Percentiles rank a stretch among this genome's conserved stretches.
phyloP scores from a whole-genome alignment of 805 yeast species.

The Lachancea dasiensis region DNA sequence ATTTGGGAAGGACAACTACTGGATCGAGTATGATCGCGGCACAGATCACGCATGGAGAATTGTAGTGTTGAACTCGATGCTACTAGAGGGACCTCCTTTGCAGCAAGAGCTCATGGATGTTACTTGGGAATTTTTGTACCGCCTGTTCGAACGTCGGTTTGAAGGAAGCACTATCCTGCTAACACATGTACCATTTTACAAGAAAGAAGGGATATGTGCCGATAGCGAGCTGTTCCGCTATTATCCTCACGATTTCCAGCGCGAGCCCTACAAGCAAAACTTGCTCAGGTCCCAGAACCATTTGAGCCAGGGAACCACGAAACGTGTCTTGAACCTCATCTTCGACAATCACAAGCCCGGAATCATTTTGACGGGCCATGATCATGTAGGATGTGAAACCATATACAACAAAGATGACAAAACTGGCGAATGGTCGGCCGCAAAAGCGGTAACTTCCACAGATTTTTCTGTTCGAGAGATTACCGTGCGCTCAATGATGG shows the following conservation, averaged over 20 bases:
- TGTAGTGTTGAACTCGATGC: constrained; percentile 78
- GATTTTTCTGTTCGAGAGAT: constrained; percentile 53
- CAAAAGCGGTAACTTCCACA: constrained; percentile 34
- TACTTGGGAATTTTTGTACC: constrained; percentile 69
- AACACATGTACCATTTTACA: constrained; percentile 87
- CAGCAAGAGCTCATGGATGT: constrained; percentile 62
- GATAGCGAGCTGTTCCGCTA: constrained; percentile 77
- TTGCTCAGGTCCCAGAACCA: constrained; percentile 81
- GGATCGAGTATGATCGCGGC: constrained; percentile 60
- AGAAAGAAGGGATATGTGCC: constrained; percentile 71
- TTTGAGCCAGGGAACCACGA: constrained; percentile 58
- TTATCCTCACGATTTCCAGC: constrained; percentile 47
- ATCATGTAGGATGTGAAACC: constrained; percentile 87
- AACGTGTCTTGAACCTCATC: constrained; percentile 61
- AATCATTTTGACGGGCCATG: constrained; percentile 87
- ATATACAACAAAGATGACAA: constrained; percentile 45
- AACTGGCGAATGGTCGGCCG: constrained; percentile 51
- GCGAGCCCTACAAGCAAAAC: constrained; percentile 64
- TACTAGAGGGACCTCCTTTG: constrained; percentile 85
- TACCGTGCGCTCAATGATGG: constrained; percentile 93
- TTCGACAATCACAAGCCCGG: constrained; percentile 69
- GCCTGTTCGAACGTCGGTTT: constrained; percentile 49
- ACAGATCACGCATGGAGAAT: constrained; percentile 75
- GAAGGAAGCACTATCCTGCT: constrained; percentile 75
- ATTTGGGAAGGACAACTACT: constrained; percentile 83